Base-by-base conservation (phyloP, 75 land plant species). In the Pinus albicaulis region DNA sequence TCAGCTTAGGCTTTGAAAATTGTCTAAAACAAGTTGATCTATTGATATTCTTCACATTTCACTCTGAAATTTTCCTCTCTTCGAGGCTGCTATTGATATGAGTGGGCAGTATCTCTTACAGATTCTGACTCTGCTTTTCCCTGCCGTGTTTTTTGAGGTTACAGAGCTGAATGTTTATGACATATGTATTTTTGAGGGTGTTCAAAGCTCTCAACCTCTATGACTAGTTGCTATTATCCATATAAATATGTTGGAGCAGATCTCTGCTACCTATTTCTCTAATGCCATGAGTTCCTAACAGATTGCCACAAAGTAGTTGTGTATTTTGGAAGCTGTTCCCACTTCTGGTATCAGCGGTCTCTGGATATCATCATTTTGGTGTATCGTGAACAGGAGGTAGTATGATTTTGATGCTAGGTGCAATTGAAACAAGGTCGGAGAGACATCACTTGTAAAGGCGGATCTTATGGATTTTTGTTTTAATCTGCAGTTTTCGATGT, bases 371-470 rank as follows among this genome's bases (percentile, higher is more conserved):
- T 6, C 68, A 64, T 64, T 36, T 64, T 34, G 8, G 20, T 64
- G 68, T 64, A 16, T 64, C 25, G 41, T 19, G 38, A 64, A 16
- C 48, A 41, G 71, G 41, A 64, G n/a, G 22, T 23, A 68, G 7
- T 10, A 41, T 41, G 8, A 38, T 68, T 41, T 68, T 41, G 52
- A 22, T 68, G 22, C 53, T 41, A 41, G 71, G 48, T 68, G 52
- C 71, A 68, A 41, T 68, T 68, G 71, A n/a, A 68, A 38, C 71
- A 68, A 41, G 41, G 48, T 68, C 41, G 23, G 34, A 64, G 68
- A 68, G 71, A 44, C 38, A 41, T 68, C 4, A 68, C 71, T 44
- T 68, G 71, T 68, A 68, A 68, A 68, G 71, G 41, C 71, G 71
- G 71, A 68, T 41, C n/a, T 12, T 41, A 22, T n/a, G 48, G 48